Base-by-base conservation (phyloP, 352 stramenopile species). In the Phytophthora pseudosyringae region DNA sequence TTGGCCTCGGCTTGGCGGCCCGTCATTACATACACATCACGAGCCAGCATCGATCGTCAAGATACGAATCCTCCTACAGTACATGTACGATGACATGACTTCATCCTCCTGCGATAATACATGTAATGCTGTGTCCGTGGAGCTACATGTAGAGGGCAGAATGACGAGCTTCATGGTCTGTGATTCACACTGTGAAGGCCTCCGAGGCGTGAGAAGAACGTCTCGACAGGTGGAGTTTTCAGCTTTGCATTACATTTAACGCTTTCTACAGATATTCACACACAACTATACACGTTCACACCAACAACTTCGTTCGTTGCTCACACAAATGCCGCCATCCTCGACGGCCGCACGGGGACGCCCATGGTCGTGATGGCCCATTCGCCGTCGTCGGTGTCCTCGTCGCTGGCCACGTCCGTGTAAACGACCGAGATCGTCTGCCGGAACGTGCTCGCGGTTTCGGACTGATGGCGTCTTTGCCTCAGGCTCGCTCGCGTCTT, bases 281-380 rank as follows among this genome's bases (percentile, higher is more conserved):
- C 25, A 48, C 11, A 16, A 32, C 29, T 52, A 64, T 28, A 50
- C 18, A 46, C n/a, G n/a, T 12, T 55, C 48, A 47, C 16, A 50
- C 2, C 18, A 10, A 56, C 47, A 66, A 59, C 58, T 66, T 59
- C 58, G 39, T 35, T 46, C 58, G 58, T 59, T 66, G 58, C 18
- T 58, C 25, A 64, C 31, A 66, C 47, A 59, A 10, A 66, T 10
- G 40, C 47, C 12, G 58, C 58, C 31, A 54, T 66, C 21, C 39
- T 35, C 7, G 39, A 63, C 4, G 50, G 47, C 8, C 61, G 64
- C 44, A 76, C 45, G 18, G 64, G 65, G 25, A 69, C 43, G 7
- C 69, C 69, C 18, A 57, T 52, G 3, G 69, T 63, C 15, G 69
- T 74, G 46, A 77, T 71, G 11, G 67, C 64, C 69, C 69, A 77